A percentile compares a stretch with the other conserved stretches of the same genome.
These are phyloP conservation scores for Eruca vesicaria DNA, from an alignment of 441 rosid species.

Conservation along the genomic window DNA sequence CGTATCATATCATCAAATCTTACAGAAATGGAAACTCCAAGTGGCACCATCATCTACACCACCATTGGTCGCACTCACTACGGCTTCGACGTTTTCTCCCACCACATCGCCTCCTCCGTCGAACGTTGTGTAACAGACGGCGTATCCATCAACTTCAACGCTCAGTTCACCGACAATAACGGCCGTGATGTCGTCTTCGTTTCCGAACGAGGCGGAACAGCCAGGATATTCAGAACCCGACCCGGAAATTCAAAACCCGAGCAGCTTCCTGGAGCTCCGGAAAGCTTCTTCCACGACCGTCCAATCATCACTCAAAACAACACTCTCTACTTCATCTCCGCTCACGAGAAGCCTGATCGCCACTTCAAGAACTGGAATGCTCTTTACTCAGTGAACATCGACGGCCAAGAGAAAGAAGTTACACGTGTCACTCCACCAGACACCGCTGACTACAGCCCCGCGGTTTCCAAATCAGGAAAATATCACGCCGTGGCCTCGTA, in stretches of 20 bases:
- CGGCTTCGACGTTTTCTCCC: conserved; percentile 81
- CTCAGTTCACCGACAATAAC: conserved; percentile 47
- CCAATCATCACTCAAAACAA: conserved; percentile 42
- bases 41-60: conserved; percentile 69
- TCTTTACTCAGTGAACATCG: conserved; percentile 43
- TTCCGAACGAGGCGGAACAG: conserved; percentile 67
- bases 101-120: conserved; percentile 27
- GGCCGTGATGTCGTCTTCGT: conserved; percentile 46
- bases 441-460: conserved; percentile 66
- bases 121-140: conserved; percentile 63
- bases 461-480: conserved; percentile 55
- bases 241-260: conserved; percentile 39
- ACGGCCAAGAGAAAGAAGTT: background rate
- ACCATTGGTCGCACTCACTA: conserved; percentile 64
- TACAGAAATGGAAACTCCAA: conserved; percentile 41
- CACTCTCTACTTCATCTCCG: conserved; percentile 62
- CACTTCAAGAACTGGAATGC: conserved; percentile 70
- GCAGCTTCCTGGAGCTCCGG: conserved; percentile 42
- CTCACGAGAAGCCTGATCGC: conserved; percentile 62
- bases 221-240: conserved; percentile 47
- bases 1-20: background rate
- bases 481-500: conserved; percentile 68
- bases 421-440: conserved; percentile 59
- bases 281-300: conserved; percentile 75
- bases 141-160: conserved; percentile 74